phyloP scores from a whole-genome alignment of 305 asterid species.

The Ilex paraguariensis region DNA sequence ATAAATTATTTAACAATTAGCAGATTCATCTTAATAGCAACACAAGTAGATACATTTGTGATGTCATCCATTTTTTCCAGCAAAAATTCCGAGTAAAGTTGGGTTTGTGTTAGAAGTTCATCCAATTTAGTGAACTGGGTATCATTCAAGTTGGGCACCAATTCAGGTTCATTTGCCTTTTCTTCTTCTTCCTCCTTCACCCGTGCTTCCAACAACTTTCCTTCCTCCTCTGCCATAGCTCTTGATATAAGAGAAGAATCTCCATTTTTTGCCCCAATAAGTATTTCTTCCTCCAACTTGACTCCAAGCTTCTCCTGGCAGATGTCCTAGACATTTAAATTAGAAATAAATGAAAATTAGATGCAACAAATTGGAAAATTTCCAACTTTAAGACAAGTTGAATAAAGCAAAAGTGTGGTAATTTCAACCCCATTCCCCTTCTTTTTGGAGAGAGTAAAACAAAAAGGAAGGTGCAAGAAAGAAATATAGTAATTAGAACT shows the following conservation, averaged over 20 bases:
- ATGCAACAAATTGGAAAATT: slow-evolving; percentile 1
- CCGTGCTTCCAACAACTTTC: slow-evolving; percentile 44
- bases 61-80: slow-evolving; percentile 94
- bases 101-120: slow-evolving; percentile 87
- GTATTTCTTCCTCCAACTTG: slow-evolving; percentile 37
- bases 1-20: background rate
- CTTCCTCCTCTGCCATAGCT: slow-evolving; percentile 57
- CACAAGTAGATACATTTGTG: slow-evolving; percentile 42
- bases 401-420: no score
- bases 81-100: slow-evolving; percentile 83
- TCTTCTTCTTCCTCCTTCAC: slow-evolving; percentile 47
- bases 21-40: background rate
- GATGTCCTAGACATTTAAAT: slow-evolving; percentile 37
- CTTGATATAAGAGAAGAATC: slow-evolving; percentile 36
- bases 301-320: slow-evolving; percentile 38
- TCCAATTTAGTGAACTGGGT: slow-evolving; percentile 66
- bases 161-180: slow-evolving; percentile 23
- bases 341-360: slow-evolving; percentile 9
- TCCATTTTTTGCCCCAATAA: slow-evolving; percentile 27
- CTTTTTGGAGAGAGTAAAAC: no score
- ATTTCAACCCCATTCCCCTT: no score
- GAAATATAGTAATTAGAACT: background rate
- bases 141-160: slow-evolving; percentile 52
- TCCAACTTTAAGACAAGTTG: no score
- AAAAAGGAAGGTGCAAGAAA: background rate